Evolutionary conservation across 345 rosid genomes (phyloP).

Genomic region (Limnanthes douglasii): DNA sequence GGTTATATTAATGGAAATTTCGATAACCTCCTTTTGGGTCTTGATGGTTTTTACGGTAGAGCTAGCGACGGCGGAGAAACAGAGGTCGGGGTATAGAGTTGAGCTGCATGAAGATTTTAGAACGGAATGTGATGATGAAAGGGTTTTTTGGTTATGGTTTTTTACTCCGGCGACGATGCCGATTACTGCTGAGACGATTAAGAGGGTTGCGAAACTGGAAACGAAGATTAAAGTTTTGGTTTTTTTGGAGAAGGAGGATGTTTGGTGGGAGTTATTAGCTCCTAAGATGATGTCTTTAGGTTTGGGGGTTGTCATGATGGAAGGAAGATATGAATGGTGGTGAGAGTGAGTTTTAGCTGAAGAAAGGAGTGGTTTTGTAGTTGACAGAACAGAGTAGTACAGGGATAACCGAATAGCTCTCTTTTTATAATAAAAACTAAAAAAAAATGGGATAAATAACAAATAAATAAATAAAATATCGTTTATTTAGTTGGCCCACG

Average conservation of each 20-base stretch:
- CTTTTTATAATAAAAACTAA: no score
- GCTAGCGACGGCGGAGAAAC: constrained; percentile 45
- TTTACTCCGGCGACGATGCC: constrained; percentile 14
- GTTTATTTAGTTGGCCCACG: no score
- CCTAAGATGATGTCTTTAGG: no score
- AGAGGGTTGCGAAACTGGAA: constrained; percentile 7
- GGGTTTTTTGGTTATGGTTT: constrained; percentile 8
- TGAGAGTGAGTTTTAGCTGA: no score
- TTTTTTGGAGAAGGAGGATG: constrained; percentile 8
- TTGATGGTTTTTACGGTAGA: constrained; percentile 12
- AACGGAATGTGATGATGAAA: constrained; percentile 34
- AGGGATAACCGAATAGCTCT: no score
- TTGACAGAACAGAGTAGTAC: no score
- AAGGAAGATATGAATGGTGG: no score
- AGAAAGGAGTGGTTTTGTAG: no score
- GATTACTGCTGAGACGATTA: constrained; percentile 9
- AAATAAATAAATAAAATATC: no score
- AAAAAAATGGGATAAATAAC: no score
- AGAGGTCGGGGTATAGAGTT: constrained; percentile 55
- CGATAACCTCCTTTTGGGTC: constrained; percentile 40
- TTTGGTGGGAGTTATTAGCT: no score
- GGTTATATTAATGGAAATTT: constrained; percentile 34
- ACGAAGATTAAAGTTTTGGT: constrained; percentile 10
- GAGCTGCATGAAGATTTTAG: constrained; percentile 46
- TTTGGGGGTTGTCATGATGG: no score